Evolutionary conservation across 2,329 filamentous ascomycete genomes (phyloP), one percentile per base, ranked within the genome.

Genomic region (Diaporthe capsici): DNA sequence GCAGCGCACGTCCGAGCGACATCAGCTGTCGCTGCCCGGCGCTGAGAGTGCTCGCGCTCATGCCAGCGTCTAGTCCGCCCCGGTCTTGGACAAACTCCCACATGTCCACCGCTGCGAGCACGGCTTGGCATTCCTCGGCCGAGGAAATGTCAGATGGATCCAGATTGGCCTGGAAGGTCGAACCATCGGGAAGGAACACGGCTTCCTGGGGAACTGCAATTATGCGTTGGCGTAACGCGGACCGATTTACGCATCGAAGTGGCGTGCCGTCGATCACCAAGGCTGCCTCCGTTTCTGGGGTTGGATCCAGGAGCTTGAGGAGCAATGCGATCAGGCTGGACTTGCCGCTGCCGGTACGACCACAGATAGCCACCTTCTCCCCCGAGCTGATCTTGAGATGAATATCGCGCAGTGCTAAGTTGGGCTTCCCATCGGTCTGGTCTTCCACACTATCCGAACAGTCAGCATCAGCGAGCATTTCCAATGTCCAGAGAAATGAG

Each of bases 141-240:
- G 82, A 83, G 1, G 84, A 82, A 0, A 76, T 60, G 1, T 76
- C 75, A 12, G 81, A 81, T 0, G 87, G 86, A 73, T 89, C 87
- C 0, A 89, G 82, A 73, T 89, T 88, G 13, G 80, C 72, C 39
- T 80, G 81, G 73, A 87, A 82, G 0, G 82, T 84, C 57, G 83
- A 85, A 4, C 83, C 85, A 49, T 85, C 85, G 0, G 86, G 87
- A 1, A 90, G 80, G 80, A 91, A 90, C 3, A 89, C 85, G 0
- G 88, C 81, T 9, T 91, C 89, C 79, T 91, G 89, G 0, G 89
- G 88, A 1, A 91, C 82, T 7, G 87, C 87, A 20, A 89, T 87
- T 57, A 91, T 81, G 1, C 85, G 86, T 51, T 85, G 81, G 7
- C 89, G 86, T 0, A 91, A 82, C 0, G 81, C 80, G 0, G 81